Base-by-base conservation (phyloP, 768 basidiomycete genomes). In the Naganishia onofrii region DNA sequence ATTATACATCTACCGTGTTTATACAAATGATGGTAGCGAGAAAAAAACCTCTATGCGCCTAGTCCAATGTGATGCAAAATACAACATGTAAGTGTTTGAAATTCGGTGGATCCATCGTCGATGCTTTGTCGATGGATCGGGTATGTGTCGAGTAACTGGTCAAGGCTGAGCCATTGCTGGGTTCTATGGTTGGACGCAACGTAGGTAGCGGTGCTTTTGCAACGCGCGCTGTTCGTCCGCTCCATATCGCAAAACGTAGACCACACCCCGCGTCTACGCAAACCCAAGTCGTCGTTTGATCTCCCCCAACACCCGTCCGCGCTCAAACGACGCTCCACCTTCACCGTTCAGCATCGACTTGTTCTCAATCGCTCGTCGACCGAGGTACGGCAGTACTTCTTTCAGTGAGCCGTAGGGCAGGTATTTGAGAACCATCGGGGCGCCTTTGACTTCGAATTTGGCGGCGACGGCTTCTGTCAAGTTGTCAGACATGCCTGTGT, bases 321-420 rank as follows among this genome's bases (percentile, higher is more conserved):
- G 82, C 79, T 92, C 91, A 28, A 83, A 83, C 2, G 81, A 80
- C 0, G 92, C 91, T 15, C 84, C 87, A 0, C 89, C 90, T 29
- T 80, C 79, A 23, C 85, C 81, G 38, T 89, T 90, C 31, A 97
- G 85, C 1, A 96, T 85, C 0, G 89, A 88, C 81, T 92, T 94
- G 83, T 97, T 96, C 87, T 96, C 93, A 54, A 93, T 88, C 0
- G 93, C 93, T 19, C 94, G 85, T 36, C 93, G 85, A 48, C 89
- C 85, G 10, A 96, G 85, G 79, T 95, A 97, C 0, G 94, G 93
- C 87, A 96, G 89, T 12, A 92, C 90, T 28, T 72, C 70, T 28
- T 55, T 58, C 23, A 79, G 66, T 2, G 70, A 70, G 36, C 73
- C 72, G 65, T 74, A 74, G 28, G 66, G 67, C 13, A 81, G 83